Conservation (phyloP, 2,329 filamentous ascomycete species). For the Cadophora malorum region DNA sequence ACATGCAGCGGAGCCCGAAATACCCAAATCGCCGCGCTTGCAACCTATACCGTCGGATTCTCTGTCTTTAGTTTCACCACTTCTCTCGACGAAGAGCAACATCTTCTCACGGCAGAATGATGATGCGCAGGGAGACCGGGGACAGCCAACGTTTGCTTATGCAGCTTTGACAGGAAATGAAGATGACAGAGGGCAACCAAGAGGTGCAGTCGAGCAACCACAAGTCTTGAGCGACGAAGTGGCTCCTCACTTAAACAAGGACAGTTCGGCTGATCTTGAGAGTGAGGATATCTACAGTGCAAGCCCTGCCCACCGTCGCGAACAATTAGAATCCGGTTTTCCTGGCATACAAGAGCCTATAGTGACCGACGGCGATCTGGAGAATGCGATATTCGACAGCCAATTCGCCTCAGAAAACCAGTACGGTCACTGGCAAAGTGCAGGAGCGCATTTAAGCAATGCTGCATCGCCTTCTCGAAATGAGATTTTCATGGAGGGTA, state of each 20-base stretch:
- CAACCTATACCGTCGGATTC: conserved; percentile 39
- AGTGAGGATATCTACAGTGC: conserved; percentile 31
- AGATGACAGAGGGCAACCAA: background rate
- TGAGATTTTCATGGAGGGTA: conserved; percentile 19
- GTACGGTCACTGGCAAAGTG: conserved; percentile 36
- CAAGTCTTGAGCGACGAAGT: background rate
- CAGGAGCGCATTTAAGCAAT: conserved; percentile 24
- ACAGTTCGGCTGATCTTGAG: background rate
- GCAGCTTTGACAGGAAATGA: background rate
- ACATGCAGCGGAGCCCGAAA: conserved; percentile 1
- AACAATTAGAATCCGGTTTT: background rate
- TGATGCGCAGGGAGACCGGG: background rate
- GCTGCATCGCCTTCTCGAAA: conserved; percentile 24
- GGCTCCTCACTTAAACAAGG: background rate
- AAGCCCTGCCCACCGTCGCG: conserved; percentile 26
- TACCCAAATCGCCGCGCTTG: conserved; percentile 36
- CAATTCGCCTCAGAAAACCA: conserved; percentile 29
- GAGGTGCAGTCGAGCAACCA: background rate
- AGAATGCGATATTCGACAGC: conserved; percentile 1
- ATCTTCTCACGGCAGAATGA: conserved; percentile 4
- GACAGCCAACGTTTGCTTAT: background rate
- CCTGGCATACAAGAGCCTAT: conserved; percentile 17
- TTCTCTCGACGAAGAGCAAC: conserved; percentile 29
- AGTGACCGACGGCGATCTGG: background rate
- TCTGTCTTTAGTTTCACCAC: conserved; percentile 42